Evolutionary conservation across 306 rosid species (phyloP), one percentile per base, ranked within the genome.

Genomic region (Ormosia semicastrata): DNA sequence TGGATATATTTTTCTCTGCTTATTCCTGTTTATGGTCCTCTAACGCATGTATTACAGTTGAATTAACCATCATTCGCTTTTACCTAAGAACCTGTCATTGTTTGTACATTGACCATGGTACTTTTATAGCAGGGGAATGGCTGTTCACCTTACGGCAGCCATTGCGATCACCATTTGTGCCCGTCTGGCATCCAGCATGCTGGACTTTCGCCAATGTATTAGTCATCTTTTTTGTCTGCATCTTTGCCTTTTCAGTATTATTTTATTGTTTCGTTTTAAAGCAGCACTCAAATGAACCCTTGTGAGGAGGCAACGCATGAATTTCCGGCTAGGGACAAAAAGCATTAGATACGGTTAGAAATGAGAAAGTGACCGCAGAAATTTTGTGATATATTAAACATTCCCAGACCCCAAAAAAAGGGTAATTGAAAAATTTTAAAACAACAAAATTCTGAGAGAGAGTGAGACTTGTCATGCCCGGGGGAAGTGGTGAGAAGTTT

Each of bases 251-350:
- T 81, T 63, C 59, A 14, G 36, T 7, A 71, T 73, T 85, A 89
- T 82, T 85, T 58, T 85, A 81, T 82, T 85, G 58, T 68, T 81
- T 73, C 79, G 58, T 68, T 79, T 69, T 71, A 65, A 77, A 73
- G 82, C 87, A 83, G 78, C 76, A 39, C 80, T 78, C 82, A 49
- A 46, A 62, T 77, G 91, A 85, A 86, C 85, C 92, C 92, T 77
- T 77, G 50, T 33, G 66, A 87, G 90, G 88, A 84, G 90, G 90
- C 91, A 88, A 81, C 76, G 89, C 92, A 90, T 89, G 91, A 88
- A 88, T 81, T 90, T 85, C 86, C 86, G 87, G 92, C 85, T 69
- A 66, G 81, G 87, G 89, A 89, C 92, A 83, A 88, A 88, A 89
- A 81, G 92, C 87, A 79, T 73, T 93, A 77, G 89, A 83, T 81